These are phyloP conservation scores for Kitagawia praeruptora DNA, from an alignment of 129 eudicot genomes.

Conservation along the genomic window DNA sequence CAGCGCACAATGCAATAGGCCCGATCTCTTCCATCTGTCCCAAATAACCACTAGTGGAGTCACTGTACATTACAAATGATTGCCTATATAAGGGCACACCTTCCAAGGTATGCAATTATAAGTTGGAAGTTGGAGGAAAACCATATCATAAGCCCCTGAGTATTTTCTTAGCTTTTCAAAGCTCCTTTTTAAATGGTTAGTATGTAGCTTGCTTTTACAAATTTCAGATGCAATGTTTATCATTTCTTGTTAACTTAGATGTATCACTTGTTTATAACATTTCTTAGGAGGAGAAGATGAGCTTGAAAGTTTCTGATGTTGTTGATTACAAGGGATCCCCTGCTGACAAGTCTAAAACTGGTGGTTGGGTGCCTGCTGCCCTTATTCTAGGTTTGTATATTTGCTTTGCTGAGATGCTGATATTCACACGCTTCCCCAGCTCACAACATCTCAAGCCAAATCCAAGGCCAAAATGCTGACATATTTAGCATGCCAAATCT, in stretches of 20 bases:
- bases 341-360: slow-evolving; percentile 73
- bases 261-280: not conserved
- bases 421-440: not conserved
- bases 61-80: slow-evolving; percentile 19
- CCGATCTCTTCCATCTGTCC: slow-evolving; percentile 38
- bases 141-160: not conserved
- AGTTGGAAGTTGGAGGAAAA: not conserved
- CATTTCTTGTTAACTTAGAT: not conserved
- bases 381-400: slow-evolving; percentile 64
- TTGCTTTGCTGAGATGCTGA: slow-evolving; percentile 1
- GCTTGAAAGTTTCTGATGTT: slow-evolving; percentile 57
- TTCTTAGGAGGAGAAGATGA: slow-evolving; percentile 58
- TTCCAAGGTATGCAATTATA: slow-evolving; percentile 10
- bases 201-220: not conserved
- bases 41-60: slow-evolving; percentile 27
- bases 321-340: slow-evolving; percentile 74
- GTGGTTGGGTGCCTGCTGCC: slow-evolving; percentile 95
- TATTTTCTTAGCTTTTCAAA: not conserved
- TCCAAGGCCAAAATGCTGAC: not conserved
- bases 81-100: slow-evolving; percentile 53
- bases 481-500: not conserved
- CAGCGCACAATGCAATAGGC: slow-evolving; percentile 38
- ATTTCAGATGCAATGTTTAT: not conserved
- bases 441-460: not conserved
- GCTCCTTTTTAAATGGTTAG: slow-evolving; percentile 25